Evolutionary conservation across 306 rosid species (phyloP), one percentile per base, ranked within the genome.

Genomic region (Mimosa pudica): DNA sequence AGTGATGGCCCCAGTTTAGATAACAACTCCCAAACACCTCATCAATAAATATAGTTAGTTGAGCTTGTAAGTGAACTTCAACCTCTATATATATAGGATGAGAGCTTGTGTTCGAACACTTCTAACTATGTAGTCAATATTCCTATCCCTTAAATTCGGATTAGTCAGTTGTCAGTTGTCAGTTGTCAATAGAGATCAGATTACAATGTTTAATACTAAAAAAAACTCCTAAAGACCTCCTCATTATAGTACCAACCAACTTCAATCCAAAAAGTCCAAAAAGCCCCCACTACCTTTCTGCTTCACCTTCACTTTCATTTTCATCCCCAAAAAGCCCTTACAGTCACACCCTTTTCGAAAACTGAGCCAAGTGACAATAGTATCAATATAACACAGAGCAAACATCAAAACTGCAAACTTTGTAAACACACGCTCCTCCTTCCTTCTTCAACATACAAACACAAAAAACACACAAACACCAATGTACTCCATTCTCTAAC

Each of bases 401-500:
- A 38, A 38, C 5, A 38, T 55, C 58, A 68, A 60, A 48, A 48
- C 3, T 38, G 42, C 42, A 38, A 38, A 38, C 4, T 38, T 38
- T 38, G 42, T 38, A 0, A 48, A 48, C 77, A 80, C 52, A 79
- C 91, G 88, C 95, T 87, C 92, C 88, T 72, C 92, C 88, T 72
- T 89, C 92, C 84, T 64, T 49, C 33, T 38, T 38, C 42, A 38
- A 38, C 42, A 5, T 36, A 4, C 42, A 38, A 4, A 81, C 67
- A 71, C 48, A 75, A 51, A 24, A 24, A 24, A 24, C 30, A 10
- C 38, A 30, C 67, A 84, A 74, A 81, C 84, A 63, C 80, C 70
- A 69, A 72, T 14, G 74, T 24, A 24, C 30, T 54, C 83, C 70
- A 36, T 62, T 20, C 73, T 17, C 36, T 9, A 4, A 45, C 36